Evolutionary conservation across 1,139 yeast species (phyloP).

Genomic region (Lodderomyces oxycetoniae): DNA sequence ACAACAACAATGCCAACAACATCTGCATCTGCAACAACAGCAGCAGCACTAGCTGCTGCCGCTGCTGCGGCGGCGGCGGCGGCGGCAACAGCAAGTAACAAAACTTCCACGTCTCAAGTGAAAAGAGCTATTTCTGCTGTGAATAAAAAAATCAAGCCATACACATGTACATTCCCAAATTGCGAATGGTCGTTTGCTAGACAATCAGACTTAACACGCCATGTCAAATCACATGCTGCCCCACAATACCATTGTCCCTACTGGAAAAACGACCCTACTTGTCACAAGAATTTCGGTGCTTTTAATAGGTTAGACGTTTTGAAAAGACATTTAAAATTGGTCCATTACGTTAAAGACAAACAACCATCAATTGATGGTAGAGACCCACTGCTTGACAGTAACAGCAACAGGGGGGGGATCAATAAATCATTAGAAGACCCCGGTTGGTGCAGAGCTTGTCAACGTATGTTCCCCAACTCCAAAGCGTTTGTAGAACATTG

Average conservation of each 20-base stretch:
- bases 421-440: conserved; percentile 47
- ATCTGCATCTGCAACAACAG: neutral
- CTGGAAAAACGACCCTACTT: conserved; percentile 61
- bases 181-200: conserved; percentile 69
- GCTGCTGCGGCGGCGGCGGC: neutral
- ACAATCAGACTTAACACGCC: conserved; percentile 63
- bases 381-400: neutral
- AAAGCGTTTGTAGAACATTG: conserved; percentile 65
- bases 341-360: conserved; percentile 56
- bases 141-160: conserved; percentile 17
- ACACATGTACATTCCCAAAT: conserved; percentile 46
- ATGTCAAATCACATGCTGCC: conserved; percentile 55
- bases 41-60: conserved; percentile 2
- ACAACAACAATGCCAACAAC: conserved; percentile 1
- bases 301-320: conserved; percentile 67
- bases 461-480: conserved; percentile 51
- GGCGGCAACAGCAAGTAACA: neutral
- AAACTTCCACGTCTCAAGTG: neutral
- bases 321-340: conserved; percentile 62
- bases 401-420: conserved; percentile 11
- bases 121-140: conserved; percentile 3
- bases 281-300: conserved; percentile 70
- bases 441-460: conserved; percentile 66
- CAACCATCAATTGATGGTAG: conserved; percentile 17
- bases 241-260: conserved; percentile 71